phyloP scores from a whole-genome alignment of 495 filamentous ascomycete genomes.

The Lophiostoma macrostomum region DNA sequence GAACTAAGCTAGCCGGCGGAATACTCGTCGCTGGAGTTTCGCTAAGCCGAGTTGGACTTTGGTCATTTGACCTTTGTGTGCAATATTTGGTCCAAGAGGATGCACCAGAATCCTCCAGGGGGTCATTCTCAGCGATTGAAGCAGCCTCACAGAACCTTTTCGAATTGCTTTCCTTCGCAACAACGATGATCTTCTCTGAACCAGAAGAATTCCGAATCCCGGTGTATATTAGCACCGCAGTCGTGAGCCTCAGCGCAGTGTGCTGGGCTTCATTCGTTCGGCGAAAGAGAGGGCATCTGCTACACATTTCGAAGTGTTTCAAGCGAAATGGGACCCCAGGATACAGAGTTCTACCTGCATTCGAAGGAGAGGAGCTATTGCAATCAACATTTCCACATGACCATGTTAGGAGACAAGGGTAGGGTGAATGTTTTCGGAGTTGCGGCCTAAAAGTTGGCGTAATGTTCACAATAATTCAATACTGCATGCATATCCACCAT shows the following conservation, averaged over 20 bases:
- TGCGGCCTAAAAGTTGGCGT: no score
- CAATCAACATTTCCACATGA: neutral
- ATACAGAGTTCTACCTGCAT: slow-evolving; percentile 9
- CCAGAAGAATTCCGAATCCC: slow-evolving; percentile 63
- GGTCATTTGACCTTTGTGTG: slow-evolving; percentile 65
- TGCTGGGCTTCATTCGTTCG: slow-evolving; percentile 58
- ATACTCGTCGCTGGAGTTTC: slow-evolving; percentile 53
- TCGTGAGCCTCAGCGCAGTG: slow-evolving; percentile 48
- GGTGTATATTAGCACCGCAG: slow-evolving; percentile 53
- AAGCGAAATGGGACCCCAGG: neutral
- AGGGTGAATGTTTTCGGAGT: neutral
- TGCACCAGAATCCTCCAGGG: slow-evolving; percentile 43
- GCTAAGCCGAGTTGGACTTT: slow-evolving; percentile 61
- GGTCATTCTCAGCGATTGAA: slow-evolving; percentile 61
- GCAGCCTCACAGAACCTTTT: slow-evolving; percentile 62
- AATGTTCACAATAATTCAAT: no score
- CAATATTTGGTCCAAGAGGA: slow-evolving; percentile 66
- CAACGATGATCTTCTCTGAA: slow-evolving; percentile 56
- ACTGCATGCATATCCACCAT: no score
- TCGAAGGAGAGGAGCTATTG: slow-evolving; percentile 12
- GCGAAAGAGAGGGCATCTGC: slow-evolving; percentile 58
- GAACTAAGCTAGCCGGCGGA: slow-evolving; percentile 20
- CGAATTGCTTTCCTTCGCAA: slow-evolving; percentile 60
- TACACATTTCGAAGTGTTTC: slow-evolving; percentile 45
- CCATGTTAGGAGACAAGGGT: no score